Evolutionary conservation across 176 grass and related monocot species (phyloP).

Genomic region (Musa beccarii): DNA sequence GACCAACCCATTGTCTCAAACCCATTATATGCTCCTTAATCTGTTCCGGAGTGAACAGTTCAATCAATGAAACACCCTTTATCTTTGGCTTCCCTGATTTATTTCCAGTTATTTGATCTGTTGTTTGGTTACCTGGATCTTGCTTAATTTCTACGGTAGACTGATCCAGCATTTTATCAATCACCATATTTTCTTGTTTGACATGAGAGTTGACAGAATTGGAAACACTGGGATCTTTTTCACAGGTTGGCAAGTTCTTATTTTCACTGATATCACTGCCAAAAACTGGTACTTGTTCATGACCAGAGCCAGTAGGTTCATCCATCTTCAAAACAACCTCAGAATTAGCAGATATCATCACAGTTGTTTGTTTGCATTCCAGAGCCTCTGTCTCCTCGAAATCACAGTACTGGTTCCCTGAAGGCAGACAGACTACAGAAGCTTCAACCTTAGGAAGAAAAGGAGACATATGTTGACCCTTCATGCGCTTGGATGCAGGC

Average conservation of each 20-base stretch:
- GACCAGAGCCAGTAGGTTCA: conserved; percentile 11
- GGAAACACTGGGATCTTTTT: conserved; percentile 41
- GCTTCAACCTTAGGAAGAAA: conserved; percentile 43
- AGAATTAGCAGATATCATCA: conserved; percentile 34
- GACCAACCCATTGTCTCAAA: conserved; percentile 92
- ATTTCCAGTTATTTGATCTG: conserved; percentile 40
- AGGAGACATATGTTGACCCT: conserved; percentile 31
- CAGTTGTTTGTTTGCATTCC: conserved; percentile 48
- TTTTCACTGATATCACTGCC: conserved; percentile 44
- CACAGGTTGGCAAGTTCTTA: conserved; percentile 28
- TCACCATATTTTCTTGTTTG: conserved; percentile 56
- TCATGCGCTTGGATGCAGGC: conserved; percentile 57
- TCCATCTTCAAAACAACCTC: conserved; percentile 49
- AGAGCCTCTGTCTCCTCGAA: conserved; percentile 41
- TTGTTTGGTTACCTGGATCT: conserved; percentile 48
- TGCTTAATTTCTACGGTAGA: conserved; percentile 54
- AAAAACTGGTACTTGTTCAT: conserved; percentile 32
- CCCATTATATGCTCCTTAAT: conserved; percentile 76
- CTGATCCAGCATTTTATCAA: conserved; percentile 50
- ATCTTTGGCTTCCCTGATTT: conserved; percentile 98
- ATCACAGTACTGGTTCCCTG: conserved; percentile 37
- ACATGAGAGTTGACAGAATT: conserved; percentile 43
- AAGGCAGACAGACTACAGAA: conserved; percentile 32
- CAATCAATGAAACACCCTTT: conserved; percentile 95
- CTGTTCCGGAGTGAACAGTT: conserved; percentile 97